Conservation (phyloP, 345 rosid species). For the Barbarea vulgaris region DNA sequence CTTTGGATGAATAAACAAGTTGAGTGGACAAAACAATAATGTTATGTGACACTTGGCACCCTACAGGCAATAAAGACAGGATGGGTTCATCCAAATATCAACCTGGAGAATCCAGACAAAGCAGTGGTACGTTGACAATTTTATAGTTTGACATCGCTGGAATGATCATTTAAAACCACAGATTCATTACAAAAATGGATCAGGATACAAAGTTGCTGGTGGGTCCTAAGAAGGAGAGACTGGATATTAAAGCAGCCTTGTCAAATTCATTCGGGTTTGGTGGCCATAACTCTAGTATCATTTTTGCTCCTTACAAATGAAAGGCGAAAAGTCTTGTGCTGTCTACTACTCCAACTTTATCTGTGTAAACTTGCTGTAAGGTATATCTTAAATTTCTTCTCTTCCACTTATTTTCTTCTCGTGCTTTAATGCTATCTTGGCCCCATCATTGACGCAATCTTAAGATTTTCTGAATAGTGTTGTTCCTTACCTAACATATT, state of each 20-base stretch:
- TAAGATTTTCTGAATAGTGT: background rate
- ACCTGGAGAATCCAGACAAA: slow-evolving; percentile 78
- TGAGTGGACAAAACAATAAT: background rate
- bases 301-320: slow-evolving; percentile 84
- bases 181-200: slow-evolving; percentile 9
- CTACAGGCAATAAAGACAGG: slow-evolving; percentile 87
- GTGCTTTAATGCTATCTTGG: background rate
- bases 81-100: slow-evolving; percentile 94
- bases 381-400: slow-evolving; percentile 19
- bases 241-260: slow-evolving; percentile 78
- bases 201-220: slow-evolving; percentile 75
- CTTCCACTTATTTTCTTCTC: too few species aligned
- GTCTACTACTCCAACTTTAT: slow-evolving; percentile 19
- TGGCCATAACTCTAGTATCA: slow-evolving; percentile 90
- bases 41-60: background rate
- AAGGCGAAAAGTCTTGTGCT: background rate
- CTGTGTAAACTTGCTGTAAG: slow-evolving; percentile 37
- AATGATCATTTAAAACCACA: background rate
- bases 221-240: slow-evolving; percentile 79
- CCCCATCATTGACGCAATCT: background rate
- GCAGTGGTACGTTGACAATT: slow-evolving; percentile 62
- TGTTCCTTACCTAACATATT: background rate
- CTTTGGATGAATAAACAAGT: background rate
- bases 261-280: slow-evolving; percentile 94
- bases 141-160: background rate